These are phyloP conservation scores for Fusarium sp. DNA, from an alignment of 2,329 filamentous ascomycete species.

Conservation along the genomic window DNA sequence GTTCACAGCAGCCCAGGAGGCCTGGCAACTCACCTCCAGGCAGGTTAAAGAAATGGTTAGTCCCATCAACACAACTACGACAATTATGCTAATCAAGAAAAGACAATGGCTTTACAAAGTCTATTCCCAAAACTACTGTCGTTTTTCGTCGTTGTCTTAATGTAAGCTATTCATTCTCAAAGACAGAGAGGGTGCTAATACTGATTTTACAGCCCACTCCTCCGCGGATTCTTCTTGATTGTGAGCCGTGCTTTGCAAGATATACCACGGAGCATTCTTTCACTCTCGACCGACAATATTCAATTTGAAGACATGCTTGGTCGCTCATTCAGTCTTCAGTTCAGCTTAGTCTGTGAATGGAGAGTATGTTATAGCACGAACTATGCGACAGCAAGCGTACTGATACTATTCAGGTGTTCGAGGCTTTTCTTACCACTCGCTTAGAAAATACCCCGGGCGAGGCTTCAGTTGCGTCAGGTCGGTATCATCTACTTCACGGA, in stretches of 20 bases:
- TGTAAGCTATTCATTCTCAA: not conserved
- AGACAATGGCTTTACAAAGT: not conserved
- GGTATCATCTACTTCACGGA: not conserved
- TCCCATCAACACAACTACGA: not conserved
- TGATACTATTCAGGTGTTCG: not conserved
- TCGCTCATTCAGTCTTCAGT: not conserved
- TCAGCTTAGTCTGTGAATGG: not conserved
- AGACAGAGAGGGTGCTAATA: not conserved
- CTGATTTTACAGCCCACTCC: not conserved
- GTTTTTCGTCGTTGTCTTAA: not conserved
- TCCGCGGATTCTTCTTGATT: not conserved
- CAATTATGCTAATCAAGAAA: not conserved
- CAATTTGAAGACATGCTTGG: not conserved
- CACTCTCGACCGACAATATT: not conserved
- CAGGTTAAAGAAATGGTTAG: not conserved
- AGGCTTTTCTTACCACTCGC: not conserved
- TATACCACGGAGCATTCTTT: not conserved
- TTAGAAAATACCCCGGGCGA: not conserved
- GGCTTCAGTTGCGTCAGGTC: not conserved
- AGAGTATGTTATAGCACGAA: not conserved
- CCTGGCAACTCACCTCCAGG: not conserved
- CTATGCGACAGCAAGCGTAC: not conserved
- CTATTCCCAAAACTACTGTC: not conserved
- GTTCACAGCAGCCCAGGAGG: not conserved
- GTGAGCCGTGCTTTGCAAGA: not conserved